Evolutionary conservation across 495 filamentous ascomycete species (phyloP), one percentile per base, ranked within the genome.

Genomic region (Lophiotrema nucula): DNA sequence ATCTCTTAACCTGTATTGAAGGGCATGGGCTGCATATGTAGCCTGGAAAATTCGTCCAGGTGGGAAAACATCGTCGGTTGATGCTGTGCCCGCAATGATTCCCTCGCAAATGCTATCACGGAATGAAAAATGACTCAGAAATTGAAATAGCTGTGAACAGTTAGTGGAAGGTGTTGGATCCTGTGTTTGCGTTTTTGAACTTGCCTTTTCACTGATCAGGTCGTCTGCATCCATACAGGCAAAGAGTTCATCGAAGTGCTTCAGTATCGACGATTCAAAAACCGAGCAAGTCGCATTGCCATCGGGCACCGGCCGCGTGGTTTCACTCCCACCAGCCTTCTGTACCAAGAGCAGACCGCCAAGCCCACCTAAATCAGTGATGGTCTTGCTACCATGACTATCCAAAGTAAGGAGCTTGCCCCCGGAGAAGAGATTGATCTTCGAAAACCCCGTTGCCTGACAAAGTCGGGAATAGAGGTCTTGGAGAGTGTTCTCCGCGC

Each of bases 161-260:
- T 53, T 25, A 44, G 50, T 51, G 26, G 16, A 33, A 52, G 41
- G 16, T 52, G 5, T 26, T 39, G 2, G 21, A n/a, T n/a, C n/a
- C n/a, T n/a, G n/a, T n/a, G n/a, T n/a, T n/a, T n/a, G n/a, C n/a
- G n/a, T n/a, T n/a, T n/a, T n/a, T n/a, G 23, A 23, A 63, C 60
- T 47, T 4, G 58, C 54, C 25, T 33, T 47, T 47, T 46, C 44
- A 46, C 60, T 65, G 22, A 61, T 53, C 25, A 47, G 5, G 47
- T 68, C 88, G 38, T 88, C 80, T 68, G 93, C 82, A 47, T 82
- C 81, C 33, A 98, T 79, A 62, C 92, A 84, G 16, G 83, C 80
- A 76, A 92, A 96, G 8, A 98, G 72, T 52, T 92, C 84, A 50
- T 90, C 82, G 67, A 96, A 95, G 70, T 95, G 89, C 53, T 85